phyloP scores from a whole-genome alignment of 73 alveolate species.

The Paramecium tetraurelia region DNA sequence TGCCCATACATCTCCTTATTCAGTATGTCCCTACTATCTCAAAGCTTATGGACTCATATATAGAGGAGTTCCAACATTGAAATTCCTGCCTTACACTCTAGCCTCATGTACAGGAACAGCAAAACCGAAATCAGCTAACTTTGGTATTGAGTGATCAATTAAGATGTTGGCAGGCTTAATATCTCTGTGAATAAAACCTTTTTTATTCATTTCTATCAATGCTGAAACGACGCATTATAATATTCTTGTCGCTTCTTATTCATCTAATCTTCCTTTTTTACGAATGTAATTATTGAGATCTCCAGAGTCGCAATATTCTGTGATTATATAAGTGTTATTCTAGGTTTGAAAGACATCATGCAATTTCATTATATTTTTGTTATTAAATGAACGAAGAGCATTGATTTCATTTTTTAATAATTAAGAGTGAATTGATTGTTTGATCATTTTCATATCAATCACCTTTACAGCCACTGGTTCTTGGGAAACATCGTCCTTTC shows the following conservation, averaged over 20 bases:
- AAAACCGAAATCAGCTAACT: conserved; percentile 63
- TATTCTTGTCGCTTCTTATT: conserved; percentile 34
- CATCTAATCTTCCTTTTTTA: conserved; percentile 49
- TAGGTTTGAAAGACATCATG: conserved; percentile 52
- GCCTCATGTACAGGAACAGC: conserved; percentile 50
- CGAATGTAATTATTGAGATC: conserved; percentile 41
- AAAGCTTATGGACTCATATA: conserved; percentile 83
- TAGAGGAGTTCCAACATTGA: conserved; percentile 86
- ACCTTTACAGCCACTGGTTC: conserved; percentile 61
- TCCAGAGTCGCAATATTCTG: conserved; percentile 64
- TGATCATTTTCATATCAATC: conserved; percentile 61
- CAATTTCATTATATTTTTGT: conserved; percentile 6
- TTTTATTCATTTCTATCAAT: conserved; percentile 16
- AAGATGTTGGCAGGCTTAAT: conserved; percentile 56
- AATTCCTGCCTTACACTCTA: conserved; percentile 17
- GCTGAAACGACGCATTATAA: conserved; percentile 38
- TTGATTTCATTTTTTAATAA: conserved; percentile 56
- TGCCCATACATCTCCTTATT: conserved; percentile 84
- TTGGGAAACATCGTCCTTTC: conserved; percentile 48
- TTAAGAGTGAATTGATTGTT: conserved; percentile 41
- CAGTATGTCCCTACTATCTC: conserved; percentile 78
- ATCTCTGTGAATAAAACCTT: conserved; percentile 53
- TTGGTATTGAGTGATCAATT: conserved; percentile 41
- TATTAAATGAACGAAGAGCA: conserved; percentile 27
- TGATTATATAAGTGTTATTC: conserved; percentile 58